Evolutionary conservation across 371 early-diverging fungal species (phyloP).

Genomic region (Rhizopus delemar): DNA sequence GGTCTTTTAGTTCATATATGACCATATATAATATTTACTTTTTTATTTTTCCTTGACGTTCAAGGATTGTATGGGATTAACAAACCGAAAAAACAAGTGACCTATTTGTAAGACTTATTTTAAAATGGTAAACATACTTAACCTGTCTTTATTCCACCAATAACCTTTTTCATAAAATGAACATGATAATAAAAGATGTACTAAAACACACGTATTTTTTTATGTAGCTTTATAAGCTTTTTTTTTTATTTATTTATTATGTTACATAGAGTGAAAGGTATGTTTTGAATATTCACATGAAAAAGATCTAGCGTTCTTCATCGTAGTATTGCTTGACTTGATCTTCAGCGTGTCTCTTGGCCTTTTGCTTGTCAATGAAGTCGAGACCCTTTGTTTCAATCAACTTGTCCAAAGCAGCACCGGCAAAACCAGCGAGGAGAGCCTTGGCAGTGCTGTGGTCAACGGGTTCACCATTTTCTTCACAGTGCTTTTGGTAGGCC

Average conservation of each 20-base stretch:
- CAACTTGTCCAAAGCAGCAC: constrained; percentile 54
- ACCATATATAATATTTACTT: too few species aligned
- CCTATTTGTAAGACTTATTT: too few species aligned
- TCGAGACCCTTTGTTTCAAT: constrained; percentile 58
- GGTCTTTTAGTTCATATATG: too few species aligned
- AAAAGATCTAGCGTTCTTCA: constrained; percentile 5
- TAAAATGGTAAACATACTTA: too few species aligned
- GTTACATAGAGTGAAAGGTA: background rate
- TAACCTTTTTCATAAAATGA: too few species aligned
- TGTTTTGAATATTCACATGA: background rate
- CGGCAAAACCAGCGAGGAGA: constrained; percentile 55
- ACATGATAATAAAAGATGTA: too few species aligned
- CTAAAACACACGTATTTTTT: too few species aligned
- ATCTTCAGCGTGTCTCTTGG: constrained; percentile 46
- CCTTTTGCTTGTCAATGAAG: constrained; percentile 45
- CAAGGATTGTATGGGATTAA: too few species aligned
- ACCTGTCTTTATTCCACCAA: too few species aligned
- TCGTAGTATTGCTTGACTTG: constrained; percentile 36
- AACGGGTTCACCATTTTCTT: constrained; percentile 44
- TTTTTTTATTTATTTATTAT: background rate
- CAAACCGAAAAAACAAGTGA: too few species aligned
- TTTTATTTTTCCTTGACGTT: too few species aligned
- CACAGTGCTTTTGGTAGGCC: constrained; percentile 53
- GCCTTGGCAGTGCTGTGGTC: constrained; percentile 53
- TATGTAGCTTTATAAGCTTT: background rate